phyloP scores from a whole-genome alignment of 305 asterid genomes.

The Fraxinus xanthoxyloides region DNA sequence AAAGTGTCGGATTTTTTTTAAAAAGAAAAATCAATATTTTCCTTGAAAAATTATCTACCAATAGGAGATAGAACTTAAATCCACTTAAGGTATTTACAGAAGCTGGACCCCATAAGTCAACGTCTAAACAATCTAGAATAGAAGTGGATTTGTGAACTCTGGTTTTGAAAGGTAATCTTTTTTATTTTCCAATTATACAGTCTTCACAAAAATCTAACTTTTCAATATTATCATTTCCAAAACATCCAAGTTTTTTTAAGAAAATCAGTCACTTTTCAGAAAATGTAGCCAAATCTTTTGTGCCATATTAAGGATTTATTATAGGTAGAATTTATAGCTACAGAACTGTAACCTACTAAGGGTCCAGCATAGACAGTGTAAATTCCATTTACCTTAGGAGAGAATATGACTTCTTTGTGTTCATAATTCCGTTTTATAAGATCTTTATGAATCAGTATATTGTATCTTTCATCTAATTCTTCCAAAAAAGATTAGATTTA shows the following conservation, averaged over 20 bases:
- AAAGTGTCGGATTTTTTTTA: no score
- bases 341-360: neutral
- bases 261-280: no score
- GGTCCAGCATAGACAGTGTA: neutral
- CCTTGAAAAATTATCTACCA: no score
- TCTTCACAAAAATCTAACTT: neutral
- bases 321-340: neutral
- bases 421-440: neutral
- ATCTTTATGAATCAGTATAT: no score
- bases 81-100: neutral
- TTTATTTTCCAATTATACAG: neutral
- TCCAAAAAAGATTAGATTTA: no score
- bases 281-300: neutral
- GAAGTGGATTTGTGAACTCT: neutral
- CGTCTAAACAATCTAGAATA: neutral
- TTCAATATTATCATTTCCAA: neutral
- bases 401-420: no score
- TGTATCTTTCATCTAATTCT: neutral
- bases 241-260: no score
- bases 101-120: neutral
- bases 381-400: neutral
- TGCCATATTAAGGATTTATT: no score
- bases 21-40: no score
- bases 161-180: no score
- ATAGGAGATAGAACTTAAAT: no score